phyloP scores from a whole-genome alignment of 2,329 filamentous ascomycete genomes.

The Aspergillus versicolor region DNA sequence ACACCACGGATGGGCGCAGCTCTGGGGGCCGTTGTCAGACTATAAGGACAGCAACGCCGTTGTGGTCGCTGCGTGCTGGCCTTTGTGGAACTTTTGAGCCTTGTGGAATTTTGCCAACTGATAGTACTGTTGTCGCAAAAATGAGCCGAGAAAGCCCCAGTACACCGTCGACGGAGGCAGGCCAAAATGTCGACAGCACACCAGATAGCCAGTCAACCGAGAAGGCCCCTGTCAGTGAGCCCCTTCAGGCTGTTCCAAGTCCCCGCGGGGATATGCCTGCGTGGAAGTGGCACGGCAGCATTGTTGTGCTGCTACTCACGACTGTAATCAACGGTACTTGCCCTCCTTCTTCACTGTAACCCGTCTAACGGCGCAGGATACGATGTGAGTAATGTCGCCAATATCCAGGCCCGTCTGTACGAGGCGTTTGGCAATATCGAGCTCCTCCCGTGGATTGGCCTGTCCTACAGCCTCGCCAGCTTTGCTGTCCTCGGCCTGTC shows the following conservation, averaged over 20 bases:
- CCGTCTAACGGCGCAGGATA: slow-evolving; percentile 9
- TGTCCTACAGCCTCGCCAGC: slow-evolving; percentile 13
- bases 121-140: neutral
- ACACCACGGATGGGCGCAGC: neutral
- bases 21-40: neutral
- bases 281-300: slow-evolving; percentile 16
- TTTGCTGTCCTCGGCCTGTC: slow-evolving; percentile 18
- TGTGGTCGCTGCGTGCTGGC: too few species aligned
- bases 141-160: neutral
- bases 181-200: neutral
- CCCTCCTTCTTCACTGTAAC: neutral
- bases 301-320: slow-evolving; percentile 12
- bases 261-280: neutral
- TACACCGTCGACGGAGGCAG: neutral
- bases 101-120: neutral
- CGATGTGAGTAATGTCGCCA: slow-evolving; percentile 19
- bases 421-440: slow-evolving; percentile 15
- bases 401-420: slow-evolving; percentile 17
- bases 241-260: neutral
- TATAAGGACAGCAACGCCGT: neutral
- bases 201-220: neutral
- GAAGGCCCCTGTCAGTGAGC: neutral
- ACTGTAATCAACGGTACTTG: slow-evolving; percentile 14
- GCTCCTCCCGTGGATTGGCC: slow-evolving; percentile 17
- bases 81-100: neutral